phyloP scores from a whole-genome alignment of 1,284 basidiomycete species.

The Chiua sp. region DNA sequence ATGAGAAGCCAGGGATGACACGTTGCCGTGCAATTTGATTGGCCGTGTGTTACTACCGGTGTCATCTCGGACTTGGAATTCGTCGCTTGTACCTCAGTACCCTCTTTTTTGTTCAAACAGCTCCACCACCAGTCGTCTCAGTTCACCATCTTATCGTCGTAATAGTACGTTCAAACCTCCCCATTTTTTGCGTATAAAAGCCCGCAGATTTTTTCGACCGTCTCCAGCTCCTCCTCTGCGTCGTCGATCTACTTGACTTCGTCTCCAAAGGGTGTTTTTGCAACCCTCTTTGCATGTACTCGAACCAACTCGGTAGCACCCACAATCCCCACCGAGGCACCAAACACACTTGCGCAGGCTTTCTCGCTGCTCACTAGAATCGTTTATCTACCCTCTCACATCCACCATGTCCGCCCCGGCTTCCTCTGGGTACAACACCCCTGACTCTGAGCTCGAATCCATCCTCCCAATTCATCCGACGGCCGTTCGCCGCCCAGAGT shows the following conservation, averaged over 20 bases:
- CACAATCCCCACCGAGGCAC: slow-evolving; percentile 81
- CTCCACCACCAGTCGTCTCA: slow-evolving; percentile 5
- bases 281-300: slow-evolving; percentile 76
- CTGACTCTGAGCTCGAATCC: slow-evolving; percentile 68
- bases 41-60: slow-evolving; percentile 8
- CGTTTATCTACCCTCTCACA: slow-evolving; percentile 24
- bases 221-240: neutral
- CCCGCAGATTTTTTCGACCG: neutral
- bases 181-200: slow-evolving; percentile 37
- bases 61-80: slow-evolving; percentile 28
- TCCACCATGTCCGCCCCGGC: slow-evolving; percentile 58
- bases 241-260: slow-evolving; percentile 4
- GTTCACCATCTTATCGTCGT: neutral
- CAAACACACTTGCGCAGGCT: slow-evolving; percentile 72
- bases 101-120: slow-evolving; percentile 13
- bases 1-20: neutral
- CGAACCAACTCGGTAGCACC: slow-evolving; percentile 80
- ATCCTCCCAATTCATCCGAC: slow-evolving; percentile 82
- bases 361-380: slow-evolving; percentile 59
- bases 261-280: slow-evolving; percentile 31
- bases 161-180: slow-evolving; percentile 9
- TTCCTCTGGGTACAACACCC: slow-evolving; percentile 66
- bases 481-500: slow-evolving; percentile 76
- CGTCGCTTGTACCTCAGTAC: slow-evolving; percentile 5
- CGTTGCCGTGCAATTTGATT: slow-evolving; percentile 12